phyloP scores from a whole-genome alignment of 106 monocot genomes.

The Chionographis japonica region DNA sequence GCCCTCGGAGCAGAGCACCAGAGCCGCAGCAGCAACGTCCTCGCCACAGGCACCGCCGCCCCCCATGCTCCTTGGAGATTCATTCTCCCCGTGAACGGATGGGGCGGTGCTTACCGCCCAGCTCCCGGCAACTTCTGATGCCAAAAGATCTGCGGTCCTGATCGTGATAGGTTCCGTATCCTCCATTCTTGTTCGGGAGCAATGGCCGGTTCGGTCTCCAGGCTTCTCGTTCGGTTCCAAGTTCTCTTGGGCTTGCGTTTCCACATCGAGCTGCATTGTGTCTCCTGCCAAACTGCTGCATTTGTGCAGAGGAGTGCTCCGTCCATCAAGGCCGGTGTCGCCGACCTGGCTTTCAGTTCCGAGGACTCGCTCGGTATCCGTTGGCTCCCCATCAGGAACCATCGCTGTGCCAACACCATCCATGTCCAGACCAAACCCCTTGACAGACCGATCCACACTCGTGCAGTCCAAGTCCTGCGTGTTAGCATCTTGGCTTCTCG shows the following conservation, averaged over 20 bases:
- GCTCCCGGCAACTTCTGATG: conserved; percentile 86
- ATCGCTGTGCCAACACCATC: conserved; percentile 36
- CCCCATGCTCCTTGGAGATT: conserved; percentile 27
- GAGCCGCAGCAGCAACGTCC: conserved; percentile 12
- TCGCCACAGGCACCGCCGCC: conserved; percentile 3
- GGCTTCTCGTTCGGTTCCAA: conserved; percentile 5
- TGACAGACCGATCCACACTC: conserved; percentile 27
- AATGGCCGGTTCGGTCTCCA: background rate
- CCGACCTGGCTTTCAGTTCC: conserved; percentile 57
- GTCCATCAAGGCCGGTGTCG: conserved; percentile 16
- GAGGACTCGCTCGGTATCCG: conserved; percentile 53
- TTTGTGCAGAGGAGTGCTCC: conserved; percentile 15
- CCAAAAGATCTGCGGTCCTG: conserved; percentile 74
- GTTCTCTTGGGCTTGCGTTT: conserved; percentile 24
- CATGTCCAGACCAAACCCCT: conserved; percentile 45
- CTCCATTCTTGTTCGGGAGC: conserved; percentile 32
- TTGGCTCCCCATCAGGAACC: conserved; percentile 25
- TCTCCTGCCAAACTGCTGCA: conserved; percentile 52
- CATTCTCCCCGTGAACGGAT: conserved; percentile 65
- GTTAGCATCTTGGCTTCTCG: conserved; percentile 39
- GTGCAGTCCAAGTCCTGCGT: conserved; percentile 73
- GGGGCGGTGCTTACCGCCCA: conserved; percentile 83
- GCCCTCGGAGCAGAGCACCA: conserved; percentile 30
- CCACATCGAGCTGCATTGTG: conserved; percentile 55
- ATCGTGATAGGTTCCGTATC: conserved; percentile 41